Evolutionary conservation across 1,284 basidiomycete genomes (phyloP), one percentile per base, ranked within the genome.

Genomic region (Cryptococcus neoformans): DNA sequence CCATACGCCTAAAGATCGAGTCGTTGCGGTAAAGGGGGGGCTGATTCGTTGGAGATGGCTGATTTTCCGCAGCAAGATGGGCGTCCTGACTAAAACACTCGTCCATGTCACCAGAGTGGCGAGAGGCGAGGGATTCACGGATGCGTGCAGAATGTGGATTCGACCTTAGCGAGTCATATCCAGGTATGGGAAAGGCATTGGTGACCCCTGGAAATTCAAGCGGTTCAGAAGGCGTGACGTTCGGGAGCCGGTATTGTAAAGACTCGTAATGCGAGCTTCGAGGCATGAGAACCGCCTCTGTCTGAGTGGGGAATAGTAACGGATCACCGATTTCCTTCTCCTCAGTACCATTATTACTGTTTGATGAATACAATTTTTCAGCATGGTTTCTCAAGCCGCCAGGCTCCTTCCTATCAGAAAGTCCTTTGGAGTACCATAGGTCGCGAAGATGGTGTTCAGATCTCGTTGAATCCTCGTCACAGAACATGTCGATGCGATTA

Each of bases 1-100:
- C 60, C 62, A 75, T 64, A 1, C 72, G 62, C 12, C 61, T 45
- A 56, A 74, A 66, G 57, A 74, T 72, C 4, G 67, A 67, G 34
- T 68, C 69, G 49, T 55, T 65, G n/a, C 72, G 56, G 44, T 63
- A 63, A 45, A 73, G 57, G 1, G 67, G n/a, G 46, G n/a, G 14
- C 28, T 35, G 56, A 12, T 28, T 36, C 45, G 10, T 21, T 8
- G 28, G 40, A 21, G 44, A 16, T 51, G 34, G 16, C 12, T 48
- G 16, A 41, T 44, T 44, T 40, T 56, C 49, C 21, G 37, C 37
- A 17, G 55, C n/a, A 39, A 41, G 41, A 40, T n/a, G n/a, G 37
- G 45, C 48, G 41, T 55, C 50, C 40, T 51, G 34, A n/a, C 10
- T n/a, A 41, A 41, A 41, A n/a, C 11, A 68, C 54, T 74, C 67